Evolutionary conservation across 2,329 filamentous ascomycete species (phyloP), one percentile per base, ranked within the genome.

Genomic region (Fusarium veterinarium): DNA sequence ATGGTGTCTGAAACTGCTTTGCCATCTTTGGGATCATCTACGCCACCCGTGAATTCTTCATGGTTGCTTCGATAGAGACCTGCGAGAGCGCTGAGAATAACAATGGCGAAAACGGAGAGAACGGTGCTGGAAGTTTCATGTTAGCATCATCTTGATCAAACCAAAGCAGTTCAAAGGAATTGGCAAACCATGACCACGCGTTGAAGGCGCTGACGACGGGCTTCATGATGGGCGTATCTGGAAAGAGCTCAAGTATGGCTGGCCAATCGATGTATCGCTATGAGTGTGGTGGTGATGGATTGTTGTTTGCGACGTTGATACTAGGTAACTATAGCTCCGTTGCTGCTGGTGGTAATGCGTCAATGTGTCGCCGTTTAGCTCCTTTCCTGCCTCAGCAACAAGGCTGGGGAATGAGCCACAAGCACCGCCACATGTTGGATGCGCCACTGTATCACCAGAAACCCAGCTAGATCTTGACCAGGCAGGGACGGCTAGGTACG

Each of bases 141-240:
- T 80, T 76, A 80, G 79, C 72, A 60, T 62, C 52, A 49, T 68
- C 64, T 66, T 72, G 58, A 63, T 57, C 61, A 46, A 42, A 48
- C 45, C 49, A 55, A 71, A 64, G 42, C 31, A 60, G 56, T 42
- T 40, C 46, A 64, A 46, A 41, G 52, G 74, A 53, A 64, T 72
- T 67, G 66, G 82, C 90, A 80, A 87, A 98, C 95, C 95, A 97
- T 86, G 91, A 94, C 95, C 95, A 98, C 80, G 95, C 95, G 86
- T 97, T 95, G 86, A 95, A 89, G 75, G 94, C 92, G 80, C 94
- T 93, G 77, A 98, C 93, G 81, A 98, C 87, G 76, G 95, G 95
- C 91, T 98, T 98, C 95, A 98, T 98, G 80, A 79, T 90, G 86
- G 83, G 63, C 65, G 49, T 20, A 20, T 60, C 31, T 13, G 51